Conservation (phyloP, 2,329 filamentous ascomycete genomes). For the Teratosphaeria zuluensis region DNA sequence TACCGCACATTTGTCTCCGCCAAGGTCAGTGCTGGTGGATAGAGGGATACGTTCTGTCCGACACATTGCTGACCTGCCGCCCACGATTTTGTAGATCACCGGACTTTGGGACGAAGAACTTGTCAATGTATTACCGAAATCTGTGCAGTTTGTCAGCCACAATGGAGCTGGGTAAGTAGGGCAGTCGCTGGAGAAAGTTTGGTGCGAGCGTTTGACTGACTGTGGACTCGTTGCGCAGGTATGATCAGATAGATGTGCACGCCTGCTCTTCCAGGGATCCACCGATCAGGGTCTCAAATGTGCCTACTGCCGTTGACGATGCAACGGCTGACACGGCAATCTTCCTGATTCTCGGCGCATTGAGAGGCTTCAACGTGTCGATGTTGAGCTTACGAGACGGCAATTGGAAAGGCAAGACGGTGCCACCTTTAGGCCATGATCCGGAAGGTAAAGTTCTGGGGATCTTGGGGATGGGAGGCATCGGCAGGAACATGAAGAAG, state of each 20-base stretch:
- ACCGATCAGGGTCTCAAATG: constrained; percentile 64
- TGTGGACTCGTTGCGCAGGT: constrained; percentile 53
- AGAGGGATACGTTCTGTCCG: too few relatives aligned
- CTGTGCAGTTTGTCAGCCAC: constrained; percentile 47
- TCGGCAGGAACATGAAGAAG: constrained; percentile 41
- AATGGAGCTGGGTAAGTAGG: background rate
- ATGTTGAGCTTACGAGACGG: constrained; percentile 38
- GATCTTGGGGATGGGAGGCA: constrained; percentile 52
- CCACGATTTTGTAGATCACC: constrained; percentile 34
- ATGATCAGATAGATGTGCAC: constrained; percentile 69
- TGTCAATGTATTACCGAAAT: constrained; percentile 31
- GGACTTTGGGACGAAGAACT: constrained; percentile 54
- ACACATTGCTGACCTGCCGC: too few relatives aligned
- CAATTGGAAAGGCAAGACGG: constrained; percentile 35
- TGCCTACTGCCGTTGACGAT: constrained; percentile 71
- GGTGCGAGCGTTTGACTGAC: background rate
- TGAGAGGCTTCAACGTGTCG: constrained; percentile 40
- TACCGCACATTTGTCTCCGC: constrained; percentile 49
- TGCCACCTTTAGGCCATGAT: constrained; percentile 40
- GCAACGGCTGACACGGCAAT: constrained; percentile 73
- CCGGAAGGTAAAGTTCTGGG: constrained; percentile 45
- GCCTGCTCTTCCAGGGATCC: constrained; percentile 56
- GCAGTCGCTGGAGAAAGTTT: background rate
- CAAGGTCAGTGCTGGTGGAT: constrained; percentile 28
- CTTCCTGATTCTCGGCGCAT: constrained; percentile 70